Conservation (phyloP, 495 filamentous ascomycete species). For the Monascus purpureus region DNA sequence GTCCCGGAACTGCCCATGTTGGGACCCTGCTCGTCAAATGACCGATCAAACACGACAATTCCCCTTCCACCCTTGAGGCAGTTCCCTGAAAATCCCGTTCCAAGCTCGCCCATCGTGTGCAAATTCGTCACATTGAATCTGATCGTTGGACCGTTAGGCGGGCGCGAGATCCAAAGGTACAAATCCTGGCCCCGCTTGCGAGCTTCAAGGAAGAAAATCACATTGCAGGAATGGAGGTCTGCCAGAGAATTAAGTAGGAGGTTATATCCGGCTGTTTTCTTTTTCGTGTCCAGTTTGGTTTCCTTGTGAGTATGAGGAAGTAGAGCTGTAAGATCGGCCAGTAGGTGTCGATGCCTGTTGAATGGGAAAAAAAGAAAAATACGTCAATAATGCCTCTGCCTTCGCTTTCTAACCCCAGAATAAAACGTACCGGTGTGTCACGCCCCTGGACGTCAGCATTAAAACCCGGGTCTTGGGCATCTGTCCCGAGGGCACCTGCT, state of each 20-base stretch:
- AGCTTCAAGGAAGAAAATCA: slow-evolving; percentile 93
- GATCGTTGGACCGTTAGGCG: slow-evolving; percentile 88
- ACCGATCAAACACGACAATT: slow-evolving; percentile 79
- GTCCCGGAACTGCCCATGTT: slow-evolving; percentile 26
- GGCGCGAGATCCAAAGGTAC: slow-evolving; percentile 86
- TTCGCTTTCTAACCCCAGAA: no score
- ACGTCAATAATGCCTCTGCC: not conserved
- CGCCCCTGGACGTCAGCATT: slow-evolving; percentile 77
- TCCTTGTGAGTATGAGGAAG: slow-evolving; percentile 89
- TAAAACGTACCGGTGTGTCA: slow-evolving; percentile 61
- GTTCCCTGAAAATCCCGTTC: slow-evolving; percentile 81
- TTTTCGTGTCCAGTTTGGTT: slow-evolving; percentile 92
- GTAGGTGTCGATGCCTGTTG: slow-evolving; percentile 74
- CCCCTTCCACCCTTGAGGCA: slow-evolving; percentile 91
- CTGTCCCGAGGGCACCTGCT: slow-evolving; percentile 25
- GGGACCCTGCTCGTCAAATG: slow-evolving; percentile 56
- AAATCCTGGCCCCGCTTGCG: slow-evolving; percentile 79
- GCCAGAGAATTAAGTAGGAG: slow-evolving; percentile 91
- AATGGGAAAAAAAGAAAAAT: slow-evolving; percentile 1
- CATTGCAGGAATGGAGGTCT: slow-evolving; percentile 97
- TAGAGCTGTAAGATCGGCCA: slow-evolving; percentile 77
- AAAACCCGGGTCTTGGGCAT: slow-evolving; percentile 59
- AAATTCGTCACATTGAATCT: slow-evolving; percentile 53
- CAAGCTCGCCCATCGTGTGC: slow-evolving; percentile 87
- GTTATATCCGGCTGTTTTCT: slow-evolving; percentile 53